These are phyloP conservation scores for Paramecium bursaria DNA, from an alignment of 73 alveolate genomes.

Conservation along the genomic window DNA sequence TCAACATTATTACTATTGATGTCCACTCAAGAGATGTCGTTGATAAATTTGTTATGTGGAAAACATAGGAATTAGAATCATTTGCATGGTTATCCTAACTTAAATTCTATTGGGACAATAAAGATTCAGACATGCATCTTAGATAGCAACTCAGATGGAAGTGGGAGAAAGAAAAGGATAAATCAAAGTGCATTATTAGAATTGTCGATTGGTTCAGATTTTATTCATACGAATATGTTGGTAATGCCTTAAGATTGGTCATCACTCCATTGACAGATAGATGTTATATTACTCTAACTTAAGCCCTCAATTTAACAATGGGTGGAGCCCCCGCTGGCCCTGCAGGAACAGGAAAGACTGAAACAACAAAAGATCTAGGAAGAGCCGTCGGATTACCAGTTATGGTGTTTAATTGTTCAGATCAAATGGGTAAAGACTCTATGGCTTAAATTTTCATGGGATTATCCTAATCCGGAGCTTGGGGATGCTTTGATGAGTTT, in stretches of 20 bases:
- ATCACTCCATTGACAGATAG: slow-evolving; percentile 99
- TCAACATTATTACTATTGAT: slow-evolving; percentile 99
- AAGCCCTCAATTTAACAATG: slow-evolving; percentile 96
- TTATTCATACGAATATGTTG: slow-evolving; percentile 99
- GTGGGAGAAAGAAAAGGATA: slow-evolving; percentile 78
- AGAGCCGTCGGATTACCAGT: slow-evolving; percentile 98
- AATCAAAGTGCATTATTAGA: slow-evolving; percentile 94
- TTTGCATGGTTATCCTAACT: slow-evolving; percentile 99
- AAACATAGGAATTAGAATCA: slow-evolving; percentile 77
- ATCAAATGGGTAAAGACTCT: slow-evolving; percentile 97
- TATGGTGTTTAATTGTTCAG: slow-evolving; percentile 99
- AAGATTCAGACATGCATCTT: slow-evolving; percentile 70
- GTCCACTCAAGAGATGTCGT: slow-evolving; percentile 99
- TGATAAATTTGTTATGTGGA: slow-evolving; percentile 90
- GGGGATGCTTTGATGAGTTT: slow-evolving; percentile 99
- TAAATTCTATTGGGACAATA: slow-evolving; percentile 96
- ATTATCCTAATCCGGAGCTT: slow-evolving; percentile 98
- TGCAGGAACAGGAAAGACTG: slow-evolving; percentile 99
- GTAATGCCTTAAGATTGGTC: slow-evolving; percentile 99
- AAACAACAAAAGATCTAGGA: slow-evolving; percentile 94
- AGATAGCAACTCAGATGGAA: slow-evolving; percentile 68
- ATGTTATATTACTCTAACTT: slow-evolving; percentile 99
- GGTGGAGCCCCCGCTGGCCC: slow-evolving; percentile 99
- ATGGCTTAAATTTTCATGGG: slow-evolving; percentile 99
- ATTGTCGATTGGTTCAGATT: slow-evolving; percentile 98